Evolutionary conservation across 495 filamentous ascomycete genomes (phyloP), one percentile per base, ranked within the genome.

Genomic region (Bryoglossum gracile): DNA sequence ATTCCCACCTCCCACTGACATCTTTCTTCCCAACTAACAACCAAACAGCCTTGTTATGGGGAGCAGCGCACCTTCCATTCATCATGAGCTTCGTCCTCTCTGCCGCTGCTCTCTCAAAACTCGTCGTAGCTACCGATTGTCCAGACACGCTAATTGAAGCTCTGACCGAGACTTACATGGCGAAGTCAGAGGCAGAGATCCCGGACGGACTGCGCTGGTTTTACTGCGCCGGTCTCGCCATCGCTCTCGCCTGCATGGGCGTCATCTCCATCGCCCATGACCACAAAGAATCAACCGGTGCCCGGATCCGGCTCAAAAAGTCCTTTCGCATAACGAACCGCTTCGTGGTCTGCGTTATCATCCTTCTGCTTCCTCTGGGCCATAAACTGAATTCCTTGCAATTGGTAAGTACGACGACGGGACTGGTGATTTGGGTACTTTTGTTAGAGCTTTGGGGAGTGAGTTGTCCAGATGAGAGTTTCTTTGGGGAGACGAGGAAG

Each of bases 31-130:
- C 34, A 39, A 14, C 18, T 54, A 48, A 55, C 43, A 34, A 32
- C 25, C 17, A 41, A 40, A 41, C 34, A 61, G 65, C 69, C 28
- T 45, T 71, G 28, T 3, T 63, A 8, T 78, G 73, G 71, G 48
- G 58, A 6, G 46, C 64, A 11, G 36, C 56, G 10, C 66, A 81
- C 51, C 58, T 80, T 14, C 68, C 73, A 5, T 80, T 81, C 62
- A 68, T 79, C 46, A 79, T 82, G 75, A 56, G 63, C 36, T 82
- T 70, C 58, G 70, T 79, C 39, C 66, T 82, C 18, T 69, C 66
- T 14, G 69, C 66, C 13, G 71, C 71, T 11, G 70, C 76, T 9
- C 65, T 82, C 11, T 68, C 69, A 21, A 64, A 69, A 49, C 63
- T 82, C 14, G 76, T 82, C 14, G 50, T 80, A 8, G 69, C 72